Evolutionary conservation across 768 basidiomycete species (phyloP), one percentile per base, ranked within the genome.

Genomic region (Boletus tylopilopsis): DNA sequence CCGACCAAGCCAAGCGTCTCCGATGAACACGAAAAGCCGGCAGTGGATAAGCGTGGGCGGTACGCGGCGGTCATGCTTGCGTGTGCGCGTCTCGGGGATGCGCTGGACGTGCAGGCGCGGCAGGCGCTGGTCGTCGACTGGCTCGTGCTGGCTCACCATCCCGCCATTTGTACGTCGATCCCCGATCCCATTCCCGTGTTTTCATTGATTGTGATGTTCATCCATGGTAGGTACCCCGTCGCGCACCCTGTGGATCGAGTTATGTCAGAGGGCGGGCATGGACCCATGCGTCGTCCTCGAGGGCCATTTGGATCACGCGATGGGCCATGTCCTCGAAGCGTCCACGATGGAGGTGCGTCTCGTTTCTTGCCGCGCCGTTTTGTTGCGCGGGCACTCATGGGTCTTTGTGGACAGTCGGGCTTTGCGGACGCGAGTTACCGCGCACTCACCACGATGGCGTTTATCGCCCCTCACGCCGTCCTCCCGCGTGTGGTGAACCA

Each of bases 131-230:
- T 88, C 16, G 70, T 77, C 1, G 71, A 86, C 22, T 68, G 80
- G 42, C 54, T 92, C 13, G 74, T 91, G 16, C 60, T 94, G 30
- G 81, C 81, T 1, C 90, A 95, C 63, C 92, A 94, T 68, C 75
- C 79, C 7, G 68, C 70, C 36, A 72, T 82, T 41, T 73, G 87
- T 88, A 44, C 54, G 84, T 46, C 9, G 6, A 6, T 4, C 3
- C 16, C 18, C n/a, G n/a, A n/a, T 21, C 4, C 3, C n/a, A 15
- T 16, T 35, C 23, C 40, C 19, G 16, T 6, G 16, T 24, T 4
- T n/a, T n/a, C n/a, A n/a, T 24, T 49, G 19, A 27, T 8, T 21
- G 23, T 34, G 29, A 35, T 29, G 23, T n/a, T n/a, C n/a, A n/a
- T n/a, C n/a, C n/a, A n/a, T n/a, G 2, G 18, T 2, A 68, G 67